Base-by-base conservation (phyloP, 371 early-diverging fungal genomes). In the Neoconidiobolus thromboides region DNA sequence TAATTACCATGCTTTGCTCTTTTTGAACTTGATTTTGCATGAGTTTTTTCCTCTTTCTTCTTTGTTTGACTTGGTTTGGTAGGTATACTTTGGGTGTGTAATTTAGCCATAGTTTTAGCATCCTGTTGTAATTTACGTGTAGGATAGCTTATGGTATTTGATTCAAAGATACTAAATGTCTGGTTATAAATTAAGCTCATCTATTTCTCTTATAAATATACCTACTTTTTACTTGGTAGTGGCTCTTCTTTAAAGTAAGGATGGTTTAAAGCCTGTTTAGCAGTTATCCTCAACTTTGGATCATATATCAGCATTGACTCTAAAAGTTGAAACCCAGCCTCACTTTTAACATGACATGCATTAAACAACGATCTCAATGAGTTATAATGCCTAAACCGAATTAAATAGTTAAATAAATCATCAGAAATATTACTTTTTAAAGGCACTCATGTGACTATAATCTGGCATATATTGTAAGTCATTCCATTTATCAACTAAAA, bases 181-280 rank as follows among this genome's bases (percentile, higher is more conserved):
- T 26, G 26, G 26, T 26, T 26, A 26, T 26, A 26, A 26, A 26
- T 26, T 26, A 26, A 26, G 26, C 26, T 26, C 26, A 26, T 26
- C 26, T 26, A 26, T 26, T 26, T 26, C 26, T 26, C 26, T 26
- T 26, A 49, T 10, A 42, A n/a, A 38, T 36, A 43, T 38, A 64
- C 77, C 68, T 77, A 87, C 87, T 81, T 79, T 70, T 77, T 71
- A 6, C 75, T 67, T 1, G 93, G 91, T 49, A 71, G 73, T 1
- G 94, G 93, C n/a, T 91, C 91, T 59, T 91, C 91, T 58, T 74
- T 69, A 62, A 99, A 99, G 63, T 93, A 97, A 15, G 85, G 78
- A 65, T 94, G 91, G 14, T 75, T 74, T 39, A 98, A 69, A 2
- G 94, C 90, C 51, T 89, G 83, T 43, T 85, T 82, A 0, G 97